Evolutionary conservation across 2,329 filamentous ascomycete genomes (phyloP).

Genomic region (Mycogone perniciosa): DNA sequence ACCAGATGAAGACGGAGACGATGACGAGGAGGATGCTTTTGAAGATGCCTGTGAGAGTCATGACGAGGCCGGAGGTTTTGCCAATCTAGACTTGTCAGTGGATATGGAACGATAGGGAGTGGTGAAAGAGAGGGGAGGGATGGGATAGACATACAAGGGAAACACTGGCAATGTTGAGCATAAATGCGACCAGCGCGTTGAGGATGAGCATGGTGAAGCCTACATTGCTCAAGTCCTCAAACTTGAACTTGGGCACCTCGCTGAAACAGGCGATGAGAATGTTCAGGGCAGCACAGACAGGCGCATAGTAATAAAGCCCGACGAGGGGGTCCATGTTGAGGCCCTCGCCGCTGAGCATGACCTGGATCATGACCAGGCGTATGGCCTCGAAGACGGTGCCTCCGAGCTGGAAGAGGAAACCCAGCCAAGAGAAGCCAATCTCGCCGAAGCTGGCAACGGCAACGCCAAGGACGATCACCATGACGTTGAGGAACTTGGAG

Average conservation of each 20-base stretch:
- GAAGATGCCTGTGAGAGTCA: constrained; percentile 79
- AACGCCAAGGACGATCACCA: constrained; percentile 48
- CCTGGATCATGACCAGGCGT: constrained; percentile 79
- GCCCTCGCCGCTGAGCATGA: constrained; percentile 67
- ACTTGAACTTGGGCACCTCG: constrained; percentile 61
- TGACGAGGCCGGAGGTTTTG: constrained; percentile 78
- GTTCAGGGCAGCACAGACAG: constrained; percentile 78
- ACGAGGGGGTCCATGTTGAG: constrained; percentile 85
- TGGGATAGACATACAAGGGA: constrained; percentile 58
- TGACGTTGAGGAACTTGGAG: constrained; percentile 40
- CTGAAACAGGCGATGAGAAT: constrained; percentile 59
- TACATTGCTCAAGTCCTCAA: constrained; percentile 58
- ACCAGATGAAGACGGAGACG: constrained; percentile 71
- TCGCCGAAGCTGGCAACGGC: constrained; percentile 53
- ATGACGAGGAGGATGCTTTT: constrained; percentile 81
- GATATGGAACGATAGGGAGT: constrained; percentile 8
- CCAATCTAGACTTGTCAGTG: constrained; percentile 55
- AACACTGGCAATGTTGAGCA: constrained; percentile 79
- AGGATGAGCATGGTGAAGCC: constrained; percentile 60
- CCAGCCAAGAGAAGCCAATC: constrained; percentile 60
- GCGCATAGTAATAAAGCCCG: constrained; percentile 84
- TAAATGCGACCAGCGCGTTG: constrained; percentile 73
- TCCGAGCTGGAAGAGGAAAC: constrained; percentile 63
- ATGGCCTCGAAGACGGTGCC: constrained; percentile 77
- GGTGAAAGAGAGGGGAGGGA: not conserved